Evolutionary conservation across 225 moss, liverwort and hornwort genomes (phyloP).

Genomic region (Climacium dendroides): DNA sequence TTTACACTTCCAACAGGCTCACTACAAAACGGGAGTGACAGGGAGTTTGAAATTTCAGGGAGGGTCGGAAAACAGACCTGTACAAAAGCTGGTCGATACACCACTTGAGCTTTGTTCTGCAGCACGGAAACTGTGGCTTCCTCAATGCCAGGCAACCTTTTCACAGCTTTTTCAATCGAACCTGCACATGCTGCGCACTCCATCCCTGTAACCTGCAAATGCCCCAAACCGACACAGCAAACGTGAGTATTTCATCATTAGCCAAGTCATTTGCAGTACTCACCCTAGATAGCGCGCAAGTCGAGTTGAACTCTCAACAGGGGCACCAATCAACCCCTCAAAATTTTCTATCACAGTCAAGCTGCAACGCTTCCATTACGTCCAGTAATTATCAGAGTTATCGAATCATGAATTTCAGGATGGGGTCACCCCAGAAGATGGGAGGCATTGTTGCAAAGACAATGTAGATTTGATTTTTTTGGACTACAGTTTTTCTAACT

Average conservation of each 20-base stretch:
- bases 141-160: conserved; percentile 81
- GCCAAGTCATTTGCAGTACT: not conserved
- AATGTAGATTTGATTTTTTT: not conserved
- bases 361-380: not conserved
- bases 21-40: not conserved
- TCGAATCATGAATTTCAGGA: not conserved
- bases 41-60: not conserved
- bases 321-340: not conserved
- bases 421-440: not conserved
- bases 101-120: conserved; percentile 81
- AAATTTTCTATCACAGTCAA: not conserved
- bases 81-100: conserved; percentile 69
- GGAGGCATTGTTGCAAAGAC: not conserved
- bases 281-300: not conserved
- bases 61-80: conserved; percentile 18
- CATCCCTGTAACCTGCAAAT: conserved; percentile 69
- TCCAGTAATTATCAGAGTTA: not conserved
- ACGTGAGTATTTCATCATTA: not conserved
- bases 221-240: not conserved
- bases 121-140: conserved; percentile 78
- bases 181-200: conserved; percentile 86
- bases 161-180: conserved; percentile 93
- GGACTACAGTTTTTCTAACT: not conserved
- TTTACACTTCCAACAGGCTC: too few species aligned
- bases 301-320: not conserved